A percentile compares a stretch with the other conserved stretches of the same genome.
These are phyloP conservation scores for Pleurotus salmoneostramineus DNA, from an alignment of 768 basidiomycete genomes.

Conservation along the genomic window DNA sequence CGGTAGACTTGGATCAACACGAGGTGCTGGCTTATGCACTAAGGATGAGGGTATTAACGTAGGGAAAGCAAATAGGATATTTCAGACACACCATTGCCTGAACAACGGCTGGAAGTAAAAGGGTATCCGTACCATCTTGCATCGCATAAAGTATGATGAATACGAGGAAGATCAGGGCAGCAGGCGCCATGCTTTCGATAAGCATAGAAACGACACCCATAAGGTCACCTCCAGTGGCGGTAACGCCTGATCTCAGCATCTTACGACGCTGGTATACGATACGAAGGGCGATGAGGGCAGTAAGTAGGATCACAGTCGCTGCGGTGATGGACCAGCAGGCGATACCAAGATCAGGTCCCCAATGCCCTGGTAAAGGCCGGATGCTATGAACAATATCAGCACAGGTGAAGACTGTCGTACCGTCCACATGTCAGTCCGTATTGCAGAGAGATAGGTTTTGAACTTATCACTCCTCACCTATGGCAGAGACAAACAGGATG, in stretches of 20 bases:
- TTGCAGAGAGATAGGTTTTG: neutral
- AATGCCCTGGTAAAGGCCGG: neutral
- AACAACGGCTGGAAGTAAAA: neutral
- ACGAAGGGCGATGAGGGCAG: neutral
- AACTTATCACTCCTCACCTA: neutral
- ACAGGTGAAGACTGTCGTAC: neutral
- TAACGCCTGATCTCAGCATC: neutral
- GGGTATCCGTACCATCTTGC: neutral
- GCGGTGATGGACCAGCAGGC: neutral
- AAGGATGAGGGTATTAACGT: neutral
- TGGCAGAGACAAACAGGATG: neutral
- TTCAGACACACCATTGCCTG: neutral
- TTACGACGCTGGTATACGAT: neutral
- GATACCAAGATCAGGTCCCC: neutral
- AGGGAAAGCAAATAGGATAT: no score
- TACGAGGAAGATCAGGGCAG: neutral
- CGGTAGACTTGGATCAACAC: no score
- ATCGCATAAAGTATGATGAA: neutral
- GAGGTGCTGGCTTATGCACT: neutral
- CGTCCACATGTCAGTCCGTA: neutral
- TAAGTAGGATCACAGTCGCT: neutral
- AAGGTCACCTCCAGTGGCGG: neutral
- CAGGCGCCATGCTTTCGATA: neutral
- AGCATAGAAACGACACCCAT: neutral
- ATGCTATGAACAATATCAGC: neutral